Evolutionary conservation across 352 stramenopile genomes (phyloP).

Genomic region (Phytophthora litchii): DNA sequence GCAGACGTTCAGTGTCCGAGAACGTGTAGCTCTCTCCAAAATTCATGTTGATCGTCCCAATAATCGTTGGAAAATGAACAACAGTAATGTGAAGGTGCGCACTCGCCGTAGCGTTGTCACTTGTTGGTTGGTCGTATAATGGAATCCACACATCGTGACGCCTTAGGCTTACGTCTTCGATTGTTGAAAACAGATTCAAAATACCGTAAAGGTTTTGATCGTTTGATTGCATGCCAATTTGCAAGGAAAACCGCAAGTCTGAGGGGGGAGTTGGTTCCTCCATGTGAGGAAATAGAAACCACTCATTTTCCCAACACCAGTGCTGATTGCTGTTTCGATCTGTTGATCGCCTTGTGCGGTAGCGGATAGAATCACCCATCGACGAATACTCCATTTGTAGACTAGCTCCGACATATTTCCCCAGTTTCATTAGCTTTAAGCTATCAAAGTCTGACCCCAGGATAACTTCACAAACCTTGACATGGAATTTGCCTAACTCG

Average conservation of each 20-base stretch:
- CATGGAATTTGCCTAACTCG: conserved; percentile 15
- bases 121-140: not conserved
- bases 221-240: conserved; percentile 17
- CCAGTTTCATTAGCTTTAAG: conserved; percentile 16
- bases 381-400: conserved; percentile 8
- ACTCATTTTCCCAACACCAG: conserved; percentile 41
- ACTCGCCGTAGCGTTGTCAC: not conserved
- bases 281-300: conserved; percentile 19
- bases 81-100: conserved; percentile 30
- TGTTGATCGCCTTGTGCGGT: conserved; percentile 21
- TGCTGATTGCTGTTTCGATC: conserved; percentile 6
- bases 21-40: conserved; percentile 25
- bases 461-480: conserved; percentile 26
- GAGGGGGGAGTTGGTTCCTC: not conserved
- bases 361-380: not conserved
- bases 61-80: conserved; percentile 24
- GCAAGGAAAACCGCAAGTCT: conserved; percentile 14
- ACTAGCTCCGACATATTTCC: conserved; percentile 20
- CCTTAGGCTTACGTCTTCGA: conserved; percentile 17
- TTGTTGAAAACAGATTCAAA: conserved; percentile 10
- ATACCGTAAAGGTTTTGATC: conserved; percentile 3
- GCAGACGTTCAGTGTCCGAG: conserved; percentile 10
- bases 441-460: conserved; percentile 3
- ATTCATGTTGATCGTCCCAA: conserved; percentile 20
- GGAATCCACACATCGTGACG: conserved; percentile 23